Evolutionary conservation across 768 basidiomycete species (phyloP).

Genomic region (Hericium alpestre): DNA sequence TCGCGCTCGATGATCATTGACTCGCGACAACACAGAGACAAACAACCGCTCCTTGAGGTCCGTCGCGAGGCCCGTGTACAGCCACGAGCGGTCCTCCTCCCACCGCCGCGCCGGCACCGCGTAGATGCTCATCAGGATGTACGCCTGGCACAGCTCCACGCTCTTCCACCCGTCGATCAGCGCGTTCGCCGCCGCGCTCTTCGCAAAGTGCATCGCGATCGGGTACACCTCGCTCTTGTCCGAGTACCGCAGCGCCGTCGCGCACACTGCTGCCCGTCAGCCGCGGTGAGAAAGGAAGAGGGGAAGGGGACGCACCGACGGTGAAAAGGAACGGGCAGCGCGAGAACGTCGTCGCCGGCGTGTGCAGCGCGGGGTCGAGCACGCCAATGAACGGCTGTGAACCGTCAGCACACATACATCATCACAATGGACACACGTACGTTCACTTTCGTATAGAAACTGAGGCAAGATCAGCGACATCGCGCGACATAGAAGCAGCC

Average conservation of each 20-base stretch:
- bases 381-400: slow-evolving; percentile 73
- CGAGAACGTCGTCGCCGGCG: slow-evolving; percentile 67
- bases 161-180: slow-evolving; percentile 68
- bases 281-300: neutral
- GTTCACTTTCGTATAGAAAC: slow-evolving; percentile 63
- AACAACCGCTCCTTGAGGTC: slow-evolving; percentile 64
- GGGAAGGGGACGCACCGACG: slow-evolving; percentile 48
- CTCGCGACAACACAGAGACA: no score
- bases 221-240: slow-evolving; percentile 61
- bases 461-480: slow-evolving; percentile 18
- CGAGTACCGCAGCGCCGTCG: slow-evolving; percentile 74
- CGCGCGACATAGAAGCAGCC: neutral
- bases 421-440: slow-evolving; percentile 27
- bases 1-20: no score
- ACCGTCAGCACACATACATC: slow-evolving; percentile 52
- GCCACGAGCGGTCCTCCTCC: slow-evolving; percentile 86
- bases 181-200: slow-evolving; percentile 66
- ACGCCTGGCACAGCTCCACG: slow-evolving; percentile 80
- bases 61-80: slow-evolving; percentile 81
- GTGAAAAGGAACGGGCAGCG: slow-evolving; percentile 90
- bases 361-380: slow-evolving; percentile 76
- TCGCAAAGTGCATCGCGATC: slow-evolving; percentile 64
- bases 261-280: slow-evolving; percentile 51
- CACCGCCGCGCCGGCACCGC: slow-evolving; percentile 66
- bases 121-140: slow-evolving; percentile 69